These are phyloP conservation scores for Linnemannia schmuckeri DNA, from an alignment of 192 early-diverging fungal species.

Conservation along the genomic window DNA sequence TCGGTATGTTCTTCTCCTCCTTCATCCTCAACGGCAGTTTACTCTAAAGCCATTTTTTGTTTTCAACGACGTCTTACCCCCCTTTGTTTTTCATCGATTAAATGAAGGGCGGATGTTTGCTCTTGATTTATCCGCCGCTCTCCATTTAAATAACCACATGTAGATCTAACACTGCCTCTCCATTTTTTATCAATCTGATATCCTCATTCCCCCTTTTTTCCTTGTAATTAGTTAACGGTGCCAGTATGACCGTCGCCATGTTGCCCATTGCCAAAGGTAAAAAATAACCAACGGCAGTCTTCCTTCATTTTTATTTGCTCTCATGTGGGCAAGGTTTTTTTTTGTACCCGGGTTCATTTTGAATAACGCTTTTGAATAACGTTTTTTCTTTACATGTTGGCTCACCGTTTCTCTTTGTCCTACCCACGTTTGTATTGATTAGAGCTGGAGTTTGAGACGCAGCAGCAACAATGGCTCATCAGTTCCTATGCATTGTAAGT, in stretches of 20 bases:
- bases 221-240: slow-evolving; percentile 32
- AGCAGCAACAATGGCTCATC: slow-evolving; percentile 54
- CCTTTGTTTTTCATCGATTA: background rate
- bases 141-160: background rate
- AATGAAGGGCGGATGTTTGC: background rate
- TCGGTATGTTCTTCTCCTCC: slow-evolving; percentile 22
- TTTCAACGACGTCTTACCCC: background rate
- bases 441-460: slow-evolving; percentile 49
- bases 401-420: background rate
- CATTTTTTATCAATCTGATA: background rate
- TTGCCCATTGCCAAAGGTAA: slow-evolving; percentile 34
- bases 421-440: background rate
- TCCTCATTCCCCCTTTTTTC: background rate
- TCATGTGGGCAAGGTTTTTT: background rate
- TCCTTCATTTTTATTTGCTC: background rate
- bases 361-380: background rate
- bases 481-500: slow-evolving; percentile 54
- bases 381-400: background rate
- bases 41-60: background rate
- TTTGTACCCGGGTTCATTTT: background rate
- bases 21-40: background rate
- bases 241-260: slow-evolving; percentile 52
- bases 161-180: slow-evolving; percentile 1
- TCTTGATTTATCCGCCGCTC: background rate
- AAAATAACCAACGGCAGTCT: background rate